Evolutionary conservation across 495 filamentous ascomycete species (phyloP), one percentile per base, ranked within the genome.

Genomic region (Annulohypoxylon stygium): DNA sequence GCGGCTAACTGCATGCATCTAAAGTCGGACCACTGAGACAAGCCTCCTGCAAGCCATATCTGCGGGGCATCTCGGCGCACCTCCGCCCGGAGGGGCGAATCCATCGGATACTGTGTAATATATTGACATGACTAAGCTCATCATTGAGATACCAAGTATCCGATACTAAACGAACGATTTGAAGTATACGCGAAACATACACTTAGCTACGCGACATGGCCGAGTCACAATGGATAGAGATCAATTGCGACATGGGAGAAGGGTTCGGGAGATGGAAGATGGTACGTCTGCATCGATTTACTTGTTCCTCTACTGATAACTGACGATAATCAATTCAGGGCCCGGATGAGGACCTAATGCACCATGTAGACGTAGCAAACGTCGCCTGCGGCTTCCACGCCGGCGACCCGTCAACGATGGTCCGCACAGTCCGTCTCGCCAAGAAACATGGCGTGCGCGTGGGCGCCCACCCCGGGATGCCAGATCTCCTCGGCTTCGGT

Each of bases 401-500:
- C 51, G 81, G 88, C 20, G 87, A 90, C 67, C 88, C 89, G 2
- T 69, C 88, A 0, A 87, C 89, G 60, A 91, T 91, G 88, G 75
- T 81, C 45, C 79, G 87, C 55, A 90, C 88, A 3, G 86, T 90
- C 14, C 80, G 81, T 4, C 74, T 81, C 18, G 89, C 87, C 75
- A 90, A 89, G 76, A 67, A 81, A 45, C 86, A 88, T 70, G 78
- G 80, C 60, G 82, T 90, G 39, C 78, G 77, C 25, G 79, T 88
- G 25, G 89, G 88, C 2, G 89, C 89, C 0, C 89, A 91, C 64
- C 89, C 89, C 1, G 89, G 88, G 2, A 78, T 90, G 3, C 89
- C 84, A 43, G 89, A 90, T 67, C 78, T 91, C 14, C 86, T 88
- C 76, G 89, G 89, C 6, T 91, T 91, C 70, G 89, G 89, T 1